These are phyloP conservation scores for Sanguinoderma infundibulare DNA, from an alignment of 1,284 basidiomycete genomes.

Conservation along the genomic window DNA sequence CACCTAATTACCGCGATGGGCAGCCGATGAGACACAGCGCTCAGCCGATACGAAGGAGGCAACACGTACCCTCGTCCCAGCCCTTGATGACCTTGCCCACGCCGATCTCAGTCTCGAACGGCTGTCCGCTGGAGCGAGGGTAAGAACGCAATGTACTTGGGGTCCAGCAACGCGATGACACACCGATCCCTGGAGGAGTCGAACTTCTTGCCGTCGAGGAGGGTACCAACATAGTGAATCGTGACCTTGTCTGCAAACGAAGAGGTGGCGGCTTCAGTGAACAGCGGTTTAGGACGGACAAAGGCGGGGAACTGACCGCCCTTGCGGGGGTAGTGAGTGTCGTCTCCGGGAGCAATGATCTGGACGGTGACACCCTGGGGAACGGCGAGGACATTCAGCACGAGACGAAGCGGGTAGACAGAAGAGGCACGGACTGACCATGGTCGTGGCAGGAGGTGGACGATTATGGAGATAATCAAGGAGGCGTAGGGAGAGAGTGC, in stretches of 20 bases:
- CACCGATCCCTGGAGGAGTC: conserved; percentile 75
- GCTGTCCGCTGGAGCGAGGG: conserved; percentile 44
- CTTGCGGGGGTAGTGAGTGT: conserved; percentile 46
- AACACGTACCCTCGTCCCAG: conserved; percentile 86
- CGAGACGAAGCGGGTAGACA: conserved; percentile 1
- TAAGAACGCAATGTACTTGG: conserved; percentile 1
- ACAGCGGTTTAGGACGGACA: background rate
- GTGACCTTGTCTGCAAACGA: conserved; percentile 47
- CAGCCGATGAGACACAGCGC: conserved; percentile 16
- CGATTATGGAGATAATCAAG: conserved; percentile 41
- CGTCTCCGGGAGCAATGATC: conserved; percentile 47
- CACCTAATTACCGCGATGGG: conserved; percentile 50
- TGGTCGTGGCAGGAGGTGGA: conserved; percentile 34
- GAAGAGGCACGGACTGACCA: conserved; percentile 29
- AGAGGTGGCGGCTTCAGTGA: background rate
- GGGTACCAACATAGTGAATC: conserved; percentile 80
- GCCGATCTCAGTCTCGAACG: conserved; percentile 81
- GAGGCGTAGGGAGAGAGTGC: conserved; percentile 34
- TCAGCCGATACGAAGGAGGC: background rate
- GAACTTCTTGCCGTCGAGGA: conserved; percentile 63
- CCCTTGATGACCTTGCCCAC: conserved; percentile 85
- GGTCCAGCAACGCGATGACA: conserved; percentile 20
- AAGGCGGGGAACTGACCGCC: conserved; percentile 45
- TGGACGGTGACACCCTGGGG: conserved; percentile 51
- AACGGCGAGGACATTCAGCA: conserved; percentile 5